Percentiles rank a stretch among this genome's conserved stretches.
phyloP scores from a whole-genome alignment of 2,329 filamentous ascomycete genomes.

The Thielaviopsis musarum region DNA sequence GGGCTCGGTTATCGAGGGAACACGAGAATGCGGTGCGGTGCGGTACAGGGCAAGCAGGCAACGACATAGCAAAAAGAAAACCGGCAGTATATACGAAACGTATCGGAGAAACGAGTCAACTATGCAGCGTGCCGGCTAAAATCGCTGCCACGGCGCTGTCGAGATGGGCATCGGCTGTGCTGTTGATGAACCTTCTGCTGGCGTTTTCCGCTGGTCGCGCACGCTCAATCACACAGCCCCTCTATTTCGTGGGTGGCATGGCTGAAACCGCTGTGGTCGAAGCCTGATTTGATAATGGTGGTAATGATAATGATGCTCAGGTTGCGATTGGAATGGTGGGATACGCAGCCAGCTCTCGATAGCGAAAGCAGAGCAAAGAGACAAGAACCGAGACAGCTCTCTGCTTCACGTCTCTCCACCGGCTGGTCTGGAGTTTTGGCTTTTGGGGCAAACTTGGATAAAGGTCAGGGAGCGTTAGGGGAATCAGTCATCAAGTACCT shows the following conservation, averaged over 20 bases:
- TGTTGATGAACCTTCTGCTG: background rate
- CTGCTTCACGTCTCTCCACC: background rate
- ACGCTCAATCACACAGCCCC: background rate
- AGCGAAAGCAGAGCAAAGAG: background rate
- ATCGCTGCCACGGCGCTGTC: background rate
- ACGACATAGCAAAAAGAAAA: background rate
- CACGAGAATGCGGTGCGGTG: background rate
- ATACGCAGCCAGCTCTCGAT: background rate
- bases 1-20: background rate
- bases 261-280: background rate
- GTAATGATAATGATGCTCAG: background rate
- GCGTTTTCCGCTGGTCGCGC: background rate
- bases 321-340: constrained; percentile 12
- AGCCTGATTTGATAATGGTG: background rate
- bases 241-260: background rate
- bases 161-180: background rate
- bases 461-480: background rate
- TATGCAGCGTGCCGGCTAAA: background rate
- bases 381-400: background rate
- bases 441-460: background rate
- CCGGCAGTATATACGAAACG: background rate
- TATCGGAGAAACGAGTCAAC: background rate
- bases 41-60: background rate
- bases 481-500: constrained; percentile 40
- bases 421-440: background rate